Conservation (phyloP, 148 eudicot genomes). For the Rhododendron kiyosumense region DNA sequence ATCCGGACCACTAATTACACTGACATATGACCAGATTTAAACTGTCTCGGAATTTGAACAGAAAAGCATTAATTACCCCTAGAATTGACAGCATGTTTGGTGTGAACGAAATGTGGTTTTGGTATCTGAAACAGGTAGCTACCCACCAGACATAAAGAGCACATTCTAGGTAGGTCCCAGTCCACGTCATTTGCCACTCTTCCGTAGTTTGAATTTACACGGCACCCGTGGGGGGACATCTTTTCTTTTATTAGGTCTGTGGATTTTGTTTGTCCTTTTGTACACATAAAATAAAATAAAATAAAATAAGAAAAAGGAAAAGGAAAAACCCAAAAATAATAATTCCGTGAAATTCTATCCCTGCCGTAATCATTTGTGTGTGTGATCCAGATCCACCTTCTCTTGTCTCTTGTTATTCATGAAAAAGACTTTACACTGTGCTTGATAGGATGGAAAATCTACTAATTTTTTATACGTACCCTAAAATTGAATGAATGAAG, state of each 20-base stretch:
- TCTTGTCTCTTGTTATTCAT: neutral
- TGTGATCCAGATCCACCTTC: no score
- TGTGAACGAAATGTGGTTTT: neutral
- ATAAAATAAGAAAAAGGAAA: no score
- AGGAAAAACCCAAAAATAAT: no score
- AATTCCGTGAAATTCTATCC: neutral
- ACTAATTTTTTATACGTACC: neutral
- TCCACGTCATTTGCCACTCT: conserved; percentile 6
- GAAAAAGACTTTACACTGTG: neutral
- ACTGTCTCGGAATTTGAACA: no score
- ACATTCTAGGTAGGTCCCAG: neutral
- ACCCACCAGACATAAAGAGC: neutral
- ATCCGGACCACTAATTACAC: no score
- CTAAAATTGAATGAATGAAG: neutral
- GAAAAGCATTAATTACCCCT: no score
- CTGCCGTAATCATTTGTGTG: neutral
- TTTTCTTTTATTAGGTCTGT: neutral
- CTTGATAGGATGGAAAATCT: neutral
- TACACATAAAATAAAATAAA: no score
- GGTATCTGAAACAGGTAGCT: neutral
- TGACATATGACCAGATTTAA: no score
- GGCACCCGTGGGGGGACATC: neutral
- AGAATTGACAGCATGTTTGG: neutral
- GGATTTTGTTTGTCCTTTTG: neutral
- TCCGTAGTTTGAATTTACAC: neutral